Base-by-base conservation (phyloP, 306 rosid species). In the Cucumis cinereus region DNA sequence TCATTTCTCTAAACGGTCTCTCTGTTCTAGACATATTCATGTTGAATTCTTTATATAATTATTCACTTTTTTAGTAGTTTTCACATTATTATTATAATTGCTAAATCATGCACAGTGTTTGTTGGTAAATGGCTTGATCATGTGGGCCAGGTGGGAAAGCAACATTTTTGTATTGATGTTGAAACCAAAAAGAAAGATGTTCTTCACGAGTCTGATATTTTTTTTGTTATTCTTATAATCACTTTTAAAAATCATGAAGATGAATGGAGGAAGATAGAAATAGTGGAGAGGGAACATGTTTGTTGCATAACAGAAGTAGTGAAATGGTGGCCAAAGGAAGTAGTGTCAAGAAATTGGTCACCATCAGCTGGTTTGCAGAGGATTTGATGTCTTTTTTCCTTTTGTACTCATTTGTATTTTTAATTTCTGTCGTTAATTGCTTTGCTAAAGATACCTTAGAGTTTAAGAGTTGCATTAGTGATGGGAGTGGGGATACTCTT, bases 381-480 rank as follows among this genome's bases (percentile, higher is more conserved):
- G 76, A 58, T 84, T 81, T 82, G 87, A 13, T 78, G 43, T 63
- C 69, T 78, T 8, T 79, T 75, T 78, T 77, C 71, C 78, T 77
- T 53, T 74, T 82, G 47, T 76, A 71, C 69, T 58, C 83, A 50
- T 75, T 85, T 58, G 57, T 89, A 76, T 77, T 81, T 45, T 78
- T 60, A 69, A 56, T 72, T 79, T 75, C 76, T 64, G 47, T 76
- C 40, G 55, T 72, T 50, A 77, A 77, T 81, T 81, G 88, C 75
- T 77, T 75, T 58, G 90, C 93, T 41, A 79, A 38, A 81, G 95
- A 91, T 78, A 69, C 62, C 74, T 78, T 86, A 72, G 73, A 63
- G 47, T 66, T 74, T 17, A 73, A 81, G 83, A 79, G 80, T 36
- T 81, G 66, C 24, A 22, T 63, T 35, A 63, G 15, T n/a, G 56